These are phyloP conservation scores for Yamadazyma triangularis DNA, from an alignment of 1,139 yeast species.

Conservation along the genomic window DNA sequence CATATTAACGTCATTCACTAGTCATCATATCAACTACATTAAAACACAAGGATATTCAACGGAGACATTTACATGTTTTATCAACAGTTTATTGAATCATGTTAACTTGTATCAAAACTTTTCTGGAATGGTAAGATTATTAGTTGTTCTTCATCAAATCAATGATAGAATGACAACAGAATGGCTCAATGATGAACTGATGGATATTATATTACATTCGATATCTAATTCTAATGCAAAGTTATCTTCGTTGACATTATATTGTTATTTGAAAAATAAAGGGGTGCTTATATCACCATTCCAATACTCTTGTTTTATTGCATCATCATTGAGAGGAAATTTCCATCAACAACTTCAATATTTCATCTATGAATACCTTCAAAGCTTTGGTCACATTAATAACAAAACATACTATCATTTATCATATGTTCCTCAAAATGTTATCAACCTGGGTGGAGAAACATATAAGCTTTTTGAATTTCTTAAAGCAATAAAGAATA, in stretches of 20 bases:
- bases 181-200: slow-evolving; percentile 30
- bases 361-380: slow-evolving; percentile 21
- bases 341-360: slow-evolving; percentile 24
- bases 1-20: slow-evolving; percentile 20
- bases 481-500: no score
- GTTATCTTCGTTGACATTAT: slow-evolving; percentile 21
- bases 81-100: slow-evolving; percentile 38
- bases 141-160: slow-evolving; percentile 16
- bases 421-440: background rate
- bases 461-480: background rate
- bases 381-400: slow-evolving; percentile 13
- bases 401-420: slow-evolving; percentile 5
- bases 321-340: slow-evolving; percentile 25
- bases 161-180: slow-evolving; percentile 14
- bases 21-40: slow-evolving; percentile 22
- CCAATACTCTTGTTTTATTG: slow-evolving; percentile 19
- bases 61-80: slow-evolving; percentile 24
- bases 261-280: slow-evolving; percentile 15
- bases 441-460: background rate
- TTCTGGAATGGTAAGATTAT: slow-evolving; percentile 24
- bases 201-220: slow-evolving; percentile 24
- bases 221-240: slow-evolving; percentile 27
- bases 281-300: slow-evolving; percentile 9
- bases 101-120: slow-evolving; percentile 32
- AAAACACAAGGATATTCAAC: slow-evolving; percentile 11